Conservation (phyloP, 2,329 filamentous ascomycete species). For the Verticillium klebahnii region DNA sequence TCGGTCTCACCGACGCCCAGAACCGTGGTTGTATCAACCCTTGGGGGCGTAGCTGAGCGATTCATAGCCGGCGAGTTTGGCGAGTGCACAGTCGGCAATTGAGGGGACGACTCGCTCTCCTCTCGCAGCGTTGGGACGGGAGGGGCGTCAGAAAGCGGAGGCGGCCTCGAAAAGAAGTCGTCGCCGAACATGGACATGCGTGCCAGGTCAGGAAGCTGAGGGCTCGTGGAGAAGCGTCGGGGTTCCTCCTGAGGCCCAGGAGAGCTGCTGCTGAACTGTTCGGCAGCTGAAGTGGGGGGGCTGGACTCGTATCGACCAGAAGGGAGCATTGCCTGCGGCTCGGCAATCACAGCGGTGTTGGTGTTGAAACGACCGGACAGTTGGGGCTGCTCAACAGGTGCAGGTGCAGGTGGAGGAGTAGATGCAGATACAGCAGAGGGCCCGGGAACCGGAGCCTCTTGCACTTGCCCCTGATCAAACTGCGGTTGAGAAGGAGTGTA, state of each 20-base stretch:
- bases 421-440: background rate
- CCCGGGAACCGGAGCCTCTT: background rate
- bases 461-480: conserved; percentile 5
- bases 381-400: background rate
- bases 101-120: background rate
- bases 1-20: background rate
- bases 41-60: background rate
- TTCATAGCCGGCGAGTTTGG: background rate
- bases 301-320: background rate
- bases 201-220: conserved; percentile 51
- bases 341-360: background rate
- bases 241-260: conserved; percentile 7
- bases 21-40: background rate
- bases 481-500: conserved; percentile 5
- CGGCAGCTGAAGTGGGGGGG: background rate
- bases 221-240: conserved; percentile 43
- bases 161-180: conserved; percentile 44
- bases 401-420: background rate
- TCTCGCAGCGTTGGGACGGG: background rate
- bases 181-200: conserved; percentile 58
- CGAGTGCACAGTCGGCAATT: background rate
- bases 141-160: background rate
- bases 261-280: background rate
- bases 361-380: background rate
- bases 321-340: background rate